Evolutionary conservation across 805 yeast species (phyloP).

Genomic region (Candida krabiensis): DNA sequence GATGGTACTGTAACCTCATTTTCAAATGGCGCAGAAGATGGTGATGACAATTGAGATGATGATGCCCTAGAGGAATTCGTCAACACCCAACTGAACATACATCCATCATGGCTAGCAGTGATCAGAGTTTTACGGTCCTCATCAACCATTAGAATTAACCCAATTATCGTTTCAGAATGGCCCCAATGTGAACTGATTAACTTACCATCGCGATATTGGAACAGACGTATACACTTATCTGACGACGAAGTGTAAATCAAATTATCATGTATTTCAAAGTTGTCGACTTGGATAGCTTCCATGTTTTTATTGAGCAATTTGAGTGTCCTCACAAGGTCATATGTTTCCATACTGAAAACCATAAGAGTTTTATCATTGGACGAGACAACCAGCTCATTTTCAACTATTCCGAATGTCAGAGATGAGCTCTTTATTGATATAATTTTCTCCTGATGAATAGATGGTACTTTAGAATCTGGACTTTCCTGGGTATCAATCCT

Average conservation of each 20-base stretch:
- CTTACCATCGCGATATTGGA: conserved; percentile 45
- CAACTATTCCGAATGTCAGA: conserved; percentile 36
- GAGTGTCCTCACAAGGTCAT: conserved; percentile 38
- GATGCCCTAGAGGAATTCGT: conserved; percentile 4
- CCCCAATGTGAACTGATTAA: conserved; percentile 58
- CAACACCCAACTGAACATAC: conserved; percentile 49
- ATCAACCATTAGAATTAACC: conserved; percentile 32
- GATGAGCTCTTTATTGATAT: conserved; percentile 55
- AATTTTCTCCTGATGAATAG: conserved; percentile 42
- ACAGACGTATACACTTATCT: conserved; percentile 59
- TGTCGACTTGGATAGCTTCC: conserved; percentile 47
- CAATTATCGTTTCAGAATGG: conserved; percentile 52
- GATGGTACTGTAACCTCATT: conserved; percentile 8
- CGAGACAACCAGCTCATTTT: conserved; percentile 46
- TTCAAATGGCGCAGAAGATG: conserved; percentile 8
- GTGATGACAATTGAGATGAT: conserved; percentile 10
- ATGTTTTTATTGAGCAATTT: conserved; percentile 42
- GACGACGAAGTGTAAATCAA: conserved; percentile 44
- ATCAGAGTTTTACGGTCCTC: conserved; percentile 27
- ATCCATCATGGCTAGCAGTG: conserved; percentile 53
- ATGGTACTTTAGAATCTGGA: conserved; percentile 14
- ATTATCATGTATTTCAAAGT: conserved; percentile 34
- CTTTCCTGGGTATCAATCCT: conserved; percentile 28
- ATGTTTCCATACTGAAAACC: conserved; percentile 34
- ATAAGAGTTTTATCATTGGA: conserved; percentile 50